Conservation (phyloP, 495 filamentous ascomycete species). For the Podospora anserina region DNA sequence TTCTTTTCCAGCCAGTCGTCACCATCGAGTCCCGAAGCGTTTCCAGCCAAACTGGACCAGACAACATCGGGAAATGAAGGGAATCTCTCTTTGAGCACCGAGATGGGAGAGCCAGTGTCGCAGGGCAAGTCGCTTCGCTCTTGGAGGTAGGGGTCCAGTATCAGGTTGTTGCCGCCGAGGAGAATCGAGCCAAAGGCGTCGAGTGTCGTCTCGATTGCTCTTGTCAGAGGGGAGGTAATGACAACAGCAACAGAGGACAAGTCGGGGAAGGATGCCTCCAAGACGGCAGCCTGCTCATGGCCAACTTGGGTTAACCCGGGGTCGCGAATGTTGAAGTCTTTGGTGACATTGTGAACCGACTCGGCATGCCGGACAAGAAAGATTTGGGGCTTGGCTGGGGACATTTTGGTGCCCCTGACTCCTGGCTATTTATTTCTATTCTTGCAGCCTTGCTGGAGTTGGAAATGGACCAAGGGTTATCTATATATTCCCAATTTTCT, state of each 20-base stretch:
- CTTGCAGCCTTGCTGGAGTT: background rate
- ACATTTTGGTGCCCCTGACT: background rate
- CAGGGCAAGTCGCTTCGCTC: conserved; percentile 40
- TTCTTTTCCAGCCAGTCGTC: conserved; percentile 24
- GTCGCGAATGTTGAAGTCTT: conserved; percentile 31
- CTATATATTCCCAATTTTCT: background rate
- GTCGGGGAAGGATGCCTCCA: conserved; percentile 17
- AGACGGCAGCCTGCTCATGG: conserved; percentile 19
- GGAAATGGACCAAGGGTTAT: background rate
- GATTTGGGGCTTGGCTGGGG: conserved; percentile 12
- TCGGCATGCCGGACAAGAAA: conserved; percentile 34
- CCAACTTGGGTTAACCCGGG: conserved; percentile 26
- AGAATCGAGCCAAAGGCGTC: conserved; percentile 13
- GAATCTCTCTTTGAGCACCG: conserved; percentile 19
- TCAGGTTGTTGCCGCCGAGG: conserved; percentile 9
- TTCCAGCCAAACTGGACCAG: background rate
- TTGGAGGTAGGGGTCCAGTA: conserved; percentile 33
- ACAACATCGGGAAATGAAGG: background rate
- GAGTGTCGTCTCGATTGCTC: conserved; percentile 29
- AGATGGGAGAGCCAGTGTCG: conserved; percentile 35
- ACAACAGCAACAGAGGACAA: conserved; percentile 17
- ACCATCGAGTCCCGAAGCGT: conserved; percentile 1
- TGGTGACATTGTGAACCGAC: conserved; percentile 33
- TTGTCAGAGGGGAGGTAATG: conserved; percentile 27
- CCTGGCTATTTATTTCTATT: background rate